A percentile compares a stretch with the other conserved stretches of the same genome.
Conservation (phyloP, 768 basidiomycete genomes). For the Leccinum rimulosum region DNA sequence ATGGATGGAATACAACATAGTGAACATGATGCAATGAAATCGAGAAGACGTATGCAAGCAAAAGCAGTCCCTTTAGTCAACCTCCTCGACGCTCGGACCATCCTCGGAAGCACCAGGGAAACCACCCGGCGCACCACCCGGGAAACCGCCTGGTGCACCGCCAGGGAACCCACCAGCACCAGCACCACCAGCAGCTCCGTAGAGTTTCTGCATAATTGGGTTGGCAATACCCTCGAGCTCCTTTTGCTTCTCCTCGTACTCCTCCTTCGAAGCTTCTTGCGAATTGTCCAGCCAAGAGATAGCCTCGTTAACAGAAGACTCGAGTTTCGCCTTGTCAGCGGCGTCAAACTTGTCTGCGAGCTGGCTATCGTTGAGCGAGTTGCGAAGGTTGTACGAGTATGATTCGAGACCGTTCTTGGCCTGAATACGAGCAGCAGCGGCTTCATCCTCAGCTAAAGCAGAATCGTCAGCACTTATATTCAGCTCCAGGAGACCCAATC, state of each 20-base stretch:
- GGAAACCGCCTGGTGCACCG: conserved; percentile 51
- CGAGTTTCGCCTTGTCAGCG: conserved; percentile 81
- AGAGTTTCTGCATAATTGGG: conserved; percentile 72
- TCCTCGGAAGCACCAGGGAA: conserved; percentile 72
- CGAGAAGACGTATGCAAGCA: conserved; percentile 20
- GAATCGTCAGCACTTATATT: conserved; percentile 11
- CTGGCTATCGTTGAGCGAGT: conserved; percentile 83
- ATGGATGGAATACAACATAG: conserved; percentile 30
- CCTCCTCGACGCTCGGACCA: conserved; percentile 90
- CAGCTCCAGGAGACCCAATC: not conserved
- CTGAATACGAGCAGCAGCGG: conserved; percentile 75
- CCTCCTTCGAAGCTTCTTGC: conserved; percentile 90
- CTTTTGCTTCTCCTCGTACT: conserved; percentile 91
- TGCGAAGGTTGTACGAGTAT: conserved; percentile 92
- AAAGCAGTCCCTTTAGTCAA: conserved; percentile 52
- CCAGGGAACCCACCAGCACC: conserved; percentile 59
- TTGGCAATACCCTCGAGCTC: conserved; percentile 85
- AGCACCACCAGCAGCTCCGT: conserved; percentile 48
- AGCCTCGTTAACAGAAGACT: conserved; percentile 76
- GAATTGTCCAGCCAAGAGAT: conserved; percentile 85
- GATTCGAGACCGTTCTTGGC: conserved; percentile 94
- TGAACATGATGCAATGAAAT: conserved; percentile 30
- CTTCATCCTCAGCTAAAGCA: conserved; percentile 74
- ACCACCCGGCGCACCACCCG: conserved; percentile 66
- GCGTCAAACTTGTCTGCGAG: conserved; percentile 85